Evolutionary conservation across 2,329 filamentous ascomycete species (phyloP), one percentile per base, ranked within the genome.

Genomic region (Clarireedia monteithiana): DNA sequence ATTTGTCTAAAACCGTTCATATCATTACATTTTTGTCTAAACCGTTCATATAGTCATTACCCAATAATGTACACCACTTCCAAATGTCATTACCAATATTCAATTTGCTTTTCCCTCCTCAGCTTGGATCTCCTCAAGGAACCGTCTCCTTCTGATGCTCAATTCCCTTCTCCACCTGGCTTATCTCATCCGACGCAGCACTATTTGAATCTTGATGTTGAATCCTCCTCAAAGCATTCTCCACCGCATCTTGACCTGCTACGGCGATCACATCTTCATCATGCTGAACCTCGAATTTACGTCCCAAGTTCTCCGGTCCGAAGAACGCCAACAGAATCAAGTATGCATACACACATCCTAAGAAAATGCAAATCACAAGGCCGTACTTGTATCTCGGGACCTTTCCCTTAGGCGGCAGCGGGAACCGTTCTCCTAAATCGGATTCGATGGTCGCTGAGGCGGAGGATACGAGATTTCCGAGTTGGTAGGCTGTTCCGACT

Each of bases 311-410:
- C n/a, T 56, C 55, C 1, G 55, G 55, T 4, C 55, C 55, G 20
- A 56, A 7, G 24, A 56, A 53, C 3, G 55, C 53, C 49, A 56
- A 48, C 7, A 56, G 2, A n/a, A 56, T 48, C 36, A 48, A 38
- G n/a, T 56, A 56, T 9, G 7, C 55, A 36, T 56, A 56, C 3
- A 53, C 24, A 72, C 74, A 52, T 74, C 56, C 91, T 87, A 96
- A 91, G 72, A 96, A 95, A 66, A 95, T 94, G 67, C 85, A 89
- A 61, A 95, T 92, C 9, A 95, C 89, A 63, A 85, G 85, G 40
- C 89, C 89, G 63, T 95, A 95, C 58, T 89, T 74, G 69, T 86
- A 89, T 3, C 86, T 75, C 48, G 72, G 69, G 0, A 73, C 77
- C 1, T 71, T 68, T 17, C 76, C 69, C 1, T 77, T 79, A 0